Conservation (phyloP, 352 stramenopile genomes). For the Globisporangium uncinulatum region DNA sequence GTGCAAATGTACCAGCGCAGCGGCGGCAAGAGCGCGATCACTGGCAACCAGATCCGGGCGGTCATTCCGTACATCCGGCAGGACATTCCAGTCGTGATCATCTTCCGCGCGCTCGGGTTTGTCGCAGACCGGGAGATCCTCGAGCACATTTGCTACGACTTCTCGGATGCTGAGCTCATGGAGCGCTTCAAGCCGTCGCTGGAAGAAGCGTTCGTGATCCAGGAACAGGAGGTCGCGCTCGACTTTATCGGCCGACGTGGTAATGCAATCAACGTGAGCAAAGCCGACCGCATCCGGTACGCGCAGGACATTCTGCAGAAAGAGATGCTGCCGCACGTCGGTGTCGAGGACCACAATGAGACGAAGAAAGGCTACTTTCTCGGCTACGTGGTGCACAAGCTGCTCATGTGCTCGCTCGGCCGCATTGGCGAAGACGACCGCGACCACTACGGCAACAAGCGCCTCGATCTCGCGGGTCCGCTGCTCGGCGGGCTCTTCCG, state of each 20-base stretch:
- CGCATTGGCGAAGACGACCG: slow-evolving; percentile 98
- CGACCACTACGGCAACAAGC: slow-evolving; percentile 99
- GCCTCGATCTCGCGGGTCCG: slow-evolving; percentile 97
- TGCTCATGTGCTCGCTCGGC: slow-evolving; percentile 98
- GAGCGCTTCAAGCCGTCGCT: slow-evolving; percentile 97
- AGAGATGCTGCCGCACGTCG: slow-evolving; percentile 98
- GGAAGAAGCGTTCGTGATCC: slow-evolving; percentile 98
- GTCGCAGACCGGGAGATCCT: slow-evolving; percentile 98
- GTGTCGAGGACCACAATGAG: slow-evolving; percentile 97
- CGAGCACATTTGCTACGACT: slow-evolving; percentile 99
- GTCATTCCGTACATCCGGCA: slow-evolving; percentile 98
- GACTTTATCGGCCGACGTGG: slow-evolving; percentile 99
- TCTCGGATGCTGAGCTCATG: slow-evolving; percentile 98
- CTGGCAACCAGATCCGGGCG: slow-evolving; percentile 97
- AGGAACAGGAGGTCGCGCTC: slow-evolving; percentile 96
- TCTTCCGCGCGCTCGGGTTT: slow-evolving; percentile 97
- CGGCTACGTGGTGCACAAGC: slow-evolving; percentile 99
- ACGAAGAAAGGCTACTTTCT: slow-evolving; percentile 98
- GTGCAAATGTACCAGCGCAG: slow-evolving; percentile 99
- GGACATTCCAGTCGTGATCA: slow-evolving; percentile 98
- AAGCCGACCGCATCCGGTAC: slow-evolving; percentile 98
- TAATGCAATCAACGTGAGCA: slow-evolving; percentile 93
- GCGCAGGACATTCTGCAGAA: slow-evolving; percentile 99
- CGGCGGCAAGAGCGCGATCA: slow-evolving; percentile 90
- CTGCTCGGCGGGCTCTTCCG: slow-evolving; percentile 97